Evolutionary conservation across 306 rosid species (phyloP), one percentile per base, ranked within the genome.

Genomic region (Gastrolobium bilobum): DNA sequence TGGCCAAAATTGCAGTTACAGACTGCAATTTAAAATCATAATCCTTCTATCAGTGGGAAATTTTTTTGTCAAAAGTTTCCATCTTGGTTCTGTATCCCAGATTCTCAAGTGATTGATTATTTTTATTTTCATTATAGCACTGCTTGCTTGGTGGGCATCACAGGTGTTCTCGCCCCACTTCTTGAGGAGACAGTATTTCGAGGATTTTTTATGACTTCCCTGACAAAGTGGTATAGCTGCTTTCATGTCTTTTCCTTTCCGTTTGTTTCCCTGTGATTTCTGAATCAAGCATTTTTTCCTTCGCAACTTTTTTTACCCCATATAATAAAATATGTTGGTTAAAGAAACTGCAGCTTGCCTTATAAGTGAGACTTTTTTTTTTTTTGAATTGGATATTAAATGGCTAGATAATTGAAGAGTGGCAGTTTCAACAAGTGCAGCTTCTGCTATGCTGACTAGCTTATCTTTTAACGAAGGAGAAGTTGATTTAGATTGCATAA

Each of bases 151-250:
- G 61, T 95, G 77, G 99, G 94, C 68, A 88, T 93, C 84, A 83
- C 98, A 5, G 99, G 97, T 7, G 88, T 95, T 83, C 87, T 95
- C 37, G 99, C 99, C 73, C 99, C 99, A 54, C 85, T 95, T 71
- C 99, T 95, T 44, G 99, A 95, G 82, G 99, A 95, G 88, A 91
- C 91, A 1, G 86, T 95, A 73, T 95, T 95, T 80, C 92, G 97
- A 20, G 99, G 98, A 52, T 93, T 95, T 85, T 84, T 95, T 38
- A 86, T 95, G 96, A 87, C 88, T 71, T 93, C 99, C 77, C 71
- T 95, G 75, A 95, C 99, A 54, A 95, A 95, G 79, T 93, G 99
- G 99, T 95, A 91, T 74, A 7, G 54, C 66, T 15, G 50, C 68
- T 10, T 77, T 60, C 8, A 6, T 65, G 3, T 14, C 26, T 44